phyloP scores from a whole-genome alignment of 176 grass and related monocot species.

The Phyllostachys edulis region DNA sequence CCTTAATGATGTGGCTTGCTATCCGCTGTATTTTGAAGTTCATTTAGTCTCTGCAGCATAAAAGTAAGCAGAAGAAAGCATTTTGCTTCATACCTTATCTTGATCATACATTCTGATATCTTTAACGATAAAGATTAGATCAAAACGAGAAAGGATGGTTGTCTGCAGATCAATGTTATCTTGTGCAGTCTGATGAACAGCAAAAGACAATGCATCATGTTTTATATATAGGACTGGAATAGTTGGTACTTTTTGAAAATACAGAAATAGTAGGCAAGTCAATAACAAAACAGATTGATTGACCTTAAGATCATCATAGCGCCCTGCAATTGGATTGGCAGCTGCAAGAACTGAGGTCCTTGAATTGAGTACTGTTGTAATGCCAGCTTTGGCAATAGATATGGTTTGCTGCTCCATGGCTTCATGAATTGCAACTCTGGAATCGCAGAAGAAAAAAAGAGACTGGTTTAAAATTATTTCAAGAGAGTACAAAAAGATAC shows the following conservation, averaged over 20 bases:
- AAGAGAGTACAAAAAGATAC: too few species aligned
- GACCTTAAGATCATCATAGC: constrained; percentile 97
- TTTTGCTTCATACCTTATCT: constrained; percentile 67
- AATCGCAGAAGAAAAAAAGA: too few species aligned
- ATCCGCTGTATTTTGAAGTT: constrained; percentile 51
- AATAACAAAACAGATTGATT: neutral
- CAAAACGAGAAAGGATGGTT: constrained; percentile 96
- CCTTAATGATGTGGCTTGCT: constrained; percentile 91
- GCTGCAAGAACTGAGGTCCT: constrained; percentile 97
- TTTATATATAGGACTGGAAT: neutral
- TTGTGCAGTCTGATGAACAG: constrained; percentile 71
- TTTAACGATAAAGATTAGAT: constrained; percentile 97
- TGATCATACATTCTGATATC: constrained; percentile 89
- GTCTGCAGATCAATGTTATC: constrained; percentile 99
- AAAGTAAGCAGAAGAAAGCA: constrained; percentile 1
- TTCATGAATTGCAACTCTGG: too few species aligned
- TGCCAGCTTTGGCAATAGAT: constrained; percentile 98
- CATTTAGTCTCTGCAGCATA: neutral
- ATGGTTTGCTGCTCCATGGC: constrained; percentile 99
- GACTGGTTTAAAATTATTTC: too few species aligned
- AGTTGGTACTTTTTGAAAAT: neutral
- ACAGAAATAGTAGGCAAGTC: neutral
- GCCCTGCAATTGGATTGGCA: constrained; percentile 89
- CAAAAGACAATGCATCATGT: constrained; percentile 13
- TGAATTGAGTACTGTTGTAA: constrained; percentile 94